These are phyloP conservation scores for Mycena latifolia DNA, from an alignment of 768 basidiomycete species.

Conservation along the genomic window DNA sequence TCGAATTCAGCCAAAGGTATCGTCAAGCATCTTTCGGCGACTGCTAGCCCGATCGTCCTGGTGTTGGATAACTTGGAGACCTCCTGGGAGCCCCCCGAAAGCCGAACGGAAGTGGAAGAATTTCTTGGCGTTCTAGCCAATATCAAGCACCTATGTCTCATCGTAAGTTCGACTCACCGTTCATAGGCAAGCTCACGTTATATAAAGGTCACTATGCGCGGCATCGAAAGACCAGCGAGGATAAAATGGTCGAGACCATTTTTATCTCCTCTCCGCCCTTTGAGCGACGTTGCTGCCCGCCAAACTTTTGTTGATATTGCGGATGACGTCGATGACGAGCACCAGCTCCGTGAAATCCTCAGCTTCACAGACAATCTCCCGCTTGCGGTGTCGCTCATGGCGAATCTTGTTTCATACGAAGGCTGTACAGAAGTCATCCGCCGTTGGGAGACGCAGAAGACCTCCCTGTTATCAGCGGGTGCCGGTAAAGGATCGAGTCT, in stretches of 20 bases:
- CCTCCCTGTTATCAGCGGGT: background rate
- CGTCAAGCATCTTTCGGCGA: background rate
- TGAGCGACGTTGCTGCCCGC: background rate
- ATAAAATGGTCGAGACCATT: conserved; percentile 8
- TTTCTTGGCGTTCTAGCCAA: background rate
- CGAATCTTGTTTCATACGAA: background rate
- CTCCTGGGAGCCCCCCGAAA: background rate
- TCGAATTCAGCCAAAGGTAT: background rate
- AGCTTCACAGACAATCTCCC: conserved; percentile 8
- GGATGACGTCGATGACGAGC: conserved; percentile 1
- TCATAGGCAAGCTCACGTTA: too few species aligned
- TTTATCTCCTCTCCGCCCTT: background rate
- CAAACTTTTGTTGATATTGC: conserved; percentile 8
- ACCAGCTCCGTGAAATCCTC: background rate
- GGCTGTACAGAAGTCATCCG: background rate
- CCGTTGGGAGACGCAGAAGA: conserved; percentile 1
- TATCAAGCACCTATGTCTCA: background rate
- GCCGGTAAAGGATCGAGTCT: background rate
- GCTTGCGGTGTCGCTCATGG: conserved; percentile 8
- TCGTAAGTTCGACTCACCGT: background rate
- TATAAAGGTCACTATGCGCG: background rate
- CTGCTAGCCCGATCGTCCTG: background rate
- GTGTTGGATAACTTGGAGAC: conserved; percentile 7
- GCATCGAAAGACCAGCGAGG: background rate
- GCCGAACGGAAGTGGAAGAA: background rate